phyloP scores from a whole-genome alignment of 305 asterid species.

The Solanum hybrid region DNA sequence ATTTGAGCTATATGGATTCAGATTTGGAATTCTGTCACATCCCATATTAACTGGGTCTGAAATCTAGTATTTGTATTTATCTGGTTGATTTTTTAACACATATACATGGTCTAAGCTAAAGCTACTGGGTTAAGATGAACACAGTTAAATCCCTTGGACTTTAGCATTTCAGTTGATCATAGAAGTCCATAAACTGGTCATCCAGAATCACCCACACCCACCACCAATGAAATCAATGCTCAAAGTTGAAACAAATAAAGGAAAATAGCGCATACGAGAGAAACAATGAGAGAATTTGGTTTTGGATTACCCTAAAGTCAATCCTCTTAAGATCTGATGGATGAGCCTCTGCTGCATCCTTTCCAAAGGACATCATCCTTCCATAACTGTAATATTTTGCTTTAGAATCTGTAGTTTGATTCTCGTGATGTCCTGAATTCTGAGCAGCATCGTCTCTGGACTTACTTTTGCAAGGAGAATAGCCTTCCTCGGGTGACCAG shows the following conservation, averaged over 20 bases:
- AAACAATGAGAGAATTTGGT: not conserved
- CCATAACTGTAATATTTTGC: slow-evolving; percentile 44
- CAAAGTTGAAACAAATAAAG: not conserved
- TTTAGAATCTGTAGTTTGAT: slow-evolving; percentile 22
- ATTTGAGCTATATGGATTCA: not conserved
- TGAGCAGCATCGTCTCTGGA: slow-evolving; percentile 26
- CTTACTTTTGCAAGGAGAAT: slow-evolving; percentile 42
- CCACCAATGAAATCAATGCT: not conserved
- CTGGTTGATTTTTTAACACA: not conserved
- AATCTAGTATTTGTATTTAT: not conserved
- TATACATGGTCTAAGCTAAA: not conserved
- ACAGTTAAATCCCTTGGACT: not conserved
- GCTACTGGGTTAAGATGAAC: not conserved
- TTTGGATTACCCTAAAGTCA: slow-evolving; percentile 65
- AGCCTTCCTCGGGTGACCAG: slow-evolving; percentile 83
- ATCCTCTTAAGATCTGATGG: slow-evolving; percentile 68
- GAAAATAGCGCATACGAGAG: not conserved
- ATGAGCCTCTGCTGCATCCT: slow-evolving; percentile 47
- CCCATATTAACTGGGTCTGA: not conserved
- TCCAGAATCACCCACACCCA: not conserved
- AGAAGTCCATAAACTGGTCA: not conserved
- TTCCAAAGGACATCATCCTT: slow-evolving; percentile 82
- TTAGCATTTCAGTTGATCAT: not conserved
- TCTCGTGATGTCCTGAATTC: slow-evolving; percentile 21
- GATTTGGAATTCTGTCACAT: not conserved